Evolutionary conservation across 352 stramenopile species (phyloP), one percentile per base, ranked within the genome.

Genomic region (Phytophthora hybrid): DNA sequence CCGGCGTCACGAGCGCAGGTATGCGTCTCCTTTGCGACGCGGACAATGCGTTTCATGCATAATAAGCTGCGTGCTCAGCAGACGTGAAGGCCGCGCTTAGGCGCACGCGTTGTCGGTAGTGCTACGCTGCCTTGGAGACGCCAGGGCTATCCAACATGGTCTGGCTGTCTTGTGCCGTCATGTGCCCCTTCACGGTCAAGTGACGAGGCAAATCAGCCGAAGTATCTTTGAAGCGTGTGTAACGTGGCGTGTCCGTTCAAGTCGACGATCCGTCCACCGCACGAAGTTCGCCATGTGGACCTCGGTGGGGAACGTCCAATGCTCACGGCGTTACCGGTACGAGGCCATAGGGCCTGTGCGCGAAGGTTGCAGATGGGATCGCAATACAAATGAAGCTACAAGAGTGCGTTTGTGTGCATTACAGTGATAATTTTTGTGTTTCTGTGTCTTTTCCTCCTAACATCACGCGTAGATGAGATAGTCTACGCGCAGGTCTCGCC

Each of bases 81-180:
- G 58, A 49, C 34, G 55, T 60, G 46, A 49, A 58, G 51, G 29
- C 37, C 16, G 13, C 37, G 18, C 19, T 39, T 37, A 46, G 26
- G 18, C 26, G 51, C 5, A 53, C 13, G 51, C 16, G 18, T 51
- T 10, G 41, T 64, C 13, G 21, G 29, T 66, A 19, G 41, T 64
- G 68, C 54, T 61, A 71, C 61, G 68, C n/a, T 74, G 61, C 21
- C 47, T 47, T 14, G 31, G 11, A 52, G n/a, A 37, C 21, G 47
- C 10, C 62, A 56, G 34, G 68, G 46, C 68, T 75, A 66, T 75
- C 68, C 68, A 75, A 66, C 31, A 13, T 18, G 16, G 31, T 46
- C 59, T 74, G 56, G 55, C 64, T 64, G 52, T 62, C 59, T 74
- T 68, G 23, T 6, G 62, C 61, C 32, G 65, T 68, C 68, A 74